Percentiles rank a stretch among this genome's conserved stretches.
These are phyloP conservation scores for Rhizophora apiculata DNA, from an alignment of 345 rosid species.

Conservation along the genomic window DNA sequence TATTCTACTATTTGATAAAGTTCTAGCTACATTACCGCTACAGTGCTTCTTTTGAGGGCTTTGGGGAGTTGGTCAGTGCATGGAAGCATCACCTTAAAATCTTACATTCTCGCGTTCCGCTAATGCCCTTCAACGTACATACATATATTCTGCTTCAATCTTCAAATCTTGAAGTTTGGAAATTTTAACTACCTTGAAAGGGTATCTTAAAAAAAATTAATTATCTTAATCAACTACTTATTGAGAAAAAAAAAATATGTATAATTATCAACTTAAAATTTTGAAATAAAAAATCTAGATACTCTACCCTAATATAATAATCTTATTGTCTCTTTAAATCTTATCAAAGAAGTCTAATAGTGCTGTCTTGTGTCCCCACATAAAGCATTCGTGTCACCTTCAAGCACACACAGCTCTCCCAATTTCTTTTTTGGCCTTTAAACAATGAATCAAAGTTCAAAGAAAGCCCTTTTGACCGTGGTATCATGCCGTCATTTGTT, in stretches of 20 bases:
- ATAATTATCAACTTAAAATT: background rate
- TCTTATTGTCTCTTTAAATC: background rate
- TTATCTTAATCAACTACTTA: too few species aligned
- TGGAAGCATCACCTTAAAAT: background rate
- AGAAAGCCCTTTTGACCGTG: constrained; percentile 18
- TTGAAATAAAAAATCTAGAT: too few species aligned
- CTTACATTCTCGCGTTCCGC: background rate
- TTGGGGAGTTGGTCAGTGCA: constrained; percentile 19
- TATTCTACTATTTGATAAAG: constrained; percentile 16
- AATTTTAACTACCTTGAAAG: too few species aligned
- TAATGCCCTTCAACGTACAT: background rate
- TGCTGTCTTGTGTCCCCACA: constrained; percentile 14
- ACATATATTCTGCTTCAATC: too few species aligned
- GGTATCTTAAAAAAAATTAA: too few species aligned
- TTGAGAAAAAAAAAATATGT: too few species aligned
- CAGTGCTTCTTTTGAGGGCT: constrained; percentile 21
- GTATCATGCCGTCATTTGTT: constrained; percentile 1
- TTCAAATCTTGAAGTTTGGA: too few species aligned
- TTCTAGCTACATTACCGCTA: constrained; percentile 7
- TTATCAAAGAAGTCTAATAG: background rate
- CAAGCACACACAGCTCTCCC: constrained; percentile 4
- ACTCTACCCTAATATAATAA: too few species aligned
- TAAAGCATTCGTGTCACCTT: constrained; percentile 23
- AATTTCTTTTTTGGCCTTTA: background rate
- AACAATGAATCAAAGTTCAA: background rate